Evolutionary conservation across 768 basidiomycete genomes (phyloP).

Genomic region (Podaxis sp.): DNA sequence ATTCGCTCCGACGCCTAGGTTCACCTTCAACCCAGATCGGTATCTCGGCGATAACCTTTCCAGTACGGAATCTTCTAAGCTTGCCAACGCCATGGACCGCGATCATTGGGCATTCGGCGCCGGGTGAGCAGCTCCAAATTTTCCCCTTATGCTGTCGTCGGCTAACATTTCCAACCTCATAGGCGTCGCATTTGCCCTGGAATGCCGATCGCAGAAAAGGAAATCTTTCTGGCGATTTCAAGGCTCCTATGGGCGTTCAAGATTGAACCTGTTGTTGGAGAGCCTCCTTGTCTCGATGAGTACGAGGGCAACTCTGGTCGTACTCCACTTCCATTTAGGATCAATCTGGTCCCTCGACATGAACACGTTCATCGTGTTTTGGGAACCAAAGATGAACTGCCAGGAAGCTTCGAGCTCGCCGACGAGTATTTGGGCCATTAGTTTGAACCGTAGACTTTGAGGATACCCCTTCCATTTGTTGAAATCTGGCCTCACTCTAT

Average conservation of each 20-base stretch:
- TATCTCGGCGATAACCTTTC: constrained; percentile 34
- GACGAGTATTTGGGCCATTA: too few relatives aligned
- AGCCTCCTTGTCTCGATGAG: background rate
- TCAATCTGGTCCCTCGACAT: background rate
- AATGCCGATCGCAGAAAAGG: background rate
- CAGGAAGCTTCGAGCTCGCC: too few relatives aligned
- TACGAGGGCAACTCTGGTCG: background rate
- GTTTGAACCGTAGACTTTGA: too few relatives aligned
- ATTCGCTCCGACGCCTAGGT: constrained; percentile 30
- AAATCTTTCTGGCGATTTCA: background rate
- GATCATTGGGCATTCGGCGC: constrained; percentile 51
- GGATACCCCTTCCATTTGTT: too few relatives aligned
- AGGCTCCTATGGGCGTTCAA: background rate
- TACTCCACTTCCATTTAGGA: background rate
- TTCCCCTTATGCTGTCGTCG: background rate
- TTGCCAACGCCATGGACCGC: constrained; percentile 36
- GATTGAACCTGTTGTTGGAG: background rate
- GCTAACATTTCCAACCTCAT: background rate
- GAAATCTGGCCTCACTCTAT: too few relatives aligned
- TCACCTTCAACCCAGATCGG: constrained; percentile 37
- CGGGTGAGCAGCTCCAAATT: constrained; percentile 30
- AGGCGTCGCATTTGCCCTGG: background rate
- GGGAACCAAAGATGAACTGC: too few relatives aligned
- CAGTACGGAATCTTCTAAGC: constrained; percentile 39
- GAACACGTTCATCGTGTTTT: background rate